Evolutionary conservation across 106 monocot genomes (phyloP).

Genomic region (Dendrobium huoshanense): DNA sequence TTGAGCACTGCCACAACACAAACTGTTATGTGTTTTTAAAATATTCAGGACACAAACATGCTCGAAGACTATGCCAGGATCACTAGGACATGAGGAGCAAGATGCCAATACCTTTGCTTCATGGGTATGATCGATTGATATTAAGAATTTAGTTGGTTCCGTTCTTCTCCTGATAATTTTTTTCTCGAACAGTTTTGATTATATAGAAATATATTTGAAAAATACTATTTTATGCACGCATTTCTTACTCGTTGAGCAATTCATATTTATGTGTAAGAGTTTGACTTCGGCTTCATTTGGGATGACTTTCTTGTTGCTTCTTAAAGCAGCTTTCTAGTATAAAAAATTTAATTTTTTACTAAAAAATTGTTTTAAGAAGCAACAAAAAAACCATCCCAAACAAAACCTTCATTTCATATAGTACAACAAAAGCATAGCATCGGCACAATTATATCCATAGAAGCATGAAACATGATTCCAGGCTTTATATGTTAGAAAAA

Average conservation of each 20-base stretch:
- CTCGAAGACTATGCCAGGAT: slow-evolving; percentile 77
- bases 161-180: background rate
- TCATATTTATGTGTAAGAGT: background rate
- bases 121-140: slow-evolving; percentile 43
- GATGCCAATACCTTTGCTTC: slow-evolving; percentile 80
- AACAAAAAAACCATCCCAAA: too few species aligned
- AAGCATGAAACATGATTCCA: background rate
- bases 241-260: background rate
- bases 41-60: slow-evolving; percentile 61
- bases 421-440: background rate
- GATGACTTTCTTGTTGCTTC: too few species aligned
- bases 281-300: background rate
- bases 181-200: background rate
- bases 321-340: too few species aligned
- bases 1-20: too few species aligned
- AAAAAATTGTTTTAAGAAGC: too few species aligned
- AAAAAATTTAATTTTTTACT: too few species aligned
- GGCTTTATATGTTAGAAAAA: background rate
- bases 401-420: background rate
- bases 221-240: background rate
- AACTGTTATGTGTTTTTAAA: background rate
- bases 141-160: background rate
- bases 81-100: slow-evolving; percentile 72
- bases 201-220: background rate
- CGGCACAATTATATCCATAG: too few species aligned